Base-by-base conservation (phyloP, 352 stramenopile genomes). In the Globisporangium heterothallicum region DNA sequence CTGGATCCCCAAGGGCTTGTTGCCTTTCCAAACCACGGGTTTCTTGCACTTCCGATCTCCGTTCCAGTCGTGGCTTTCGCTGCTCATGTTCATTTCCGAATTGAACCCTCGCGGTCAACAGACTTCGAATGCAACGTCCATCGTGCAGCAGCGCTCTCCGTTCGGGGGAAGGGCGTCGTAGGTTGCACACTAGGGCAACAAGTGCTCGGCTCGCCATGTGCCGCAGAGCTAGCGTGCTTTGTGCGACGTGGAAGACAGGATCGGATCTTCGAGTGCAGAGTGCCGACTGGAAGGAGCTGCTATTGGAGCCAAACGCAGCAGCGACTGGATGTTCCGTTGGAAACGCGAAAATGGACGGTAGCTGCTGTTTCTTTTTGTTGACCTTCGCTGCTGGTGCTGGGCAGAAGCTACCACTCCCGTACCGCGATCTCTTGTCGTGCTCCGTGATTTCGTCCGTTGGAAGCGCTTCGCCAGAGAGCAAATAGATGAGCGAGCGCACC, bases 361-460 rank as follows among this genome's bases (percentile, higher is more conserved):
- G 19, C 4, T 8, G 24, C 40, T 21, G 6, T 56, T 60, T 45
- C 29, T 41, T 46, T 42, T 58, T 63, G 5, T 49, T 51, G n/a
- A n/a, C n/a, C 59, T 19, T 45, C 21, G 30, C 12, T 9, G 35
- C 26, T 29, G 42, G 12, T 19, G 32, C 19, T 41, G 36, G 18
- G 24, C 10, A n/a, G 24, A 25, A 9, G 5, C 16, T 50, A 16
- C 19, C 1, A 29, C 35, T 3, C 8, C 13, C 2, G 7, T 12
- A 24, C 1, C 58, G 26, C 4, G 66, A 24, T 5, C 49, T 25
- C 4, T 50, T 50, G 5, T 43, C 46, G 30, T 63, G 47, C 19
- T 84, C 78, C n/a, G 68, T 64, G 12, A 74, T 47, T 63, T 87
- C 78, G 18, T 86, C 69, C 0, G 46, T 53, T 3, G 78, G 78